Percentiles rank a stretch among this genome's conserved stretches.
phyloP scores from a whole-genome alignment of 2,329 filamentous ascomycete species.

The Sporothrix inflata region DNA sequence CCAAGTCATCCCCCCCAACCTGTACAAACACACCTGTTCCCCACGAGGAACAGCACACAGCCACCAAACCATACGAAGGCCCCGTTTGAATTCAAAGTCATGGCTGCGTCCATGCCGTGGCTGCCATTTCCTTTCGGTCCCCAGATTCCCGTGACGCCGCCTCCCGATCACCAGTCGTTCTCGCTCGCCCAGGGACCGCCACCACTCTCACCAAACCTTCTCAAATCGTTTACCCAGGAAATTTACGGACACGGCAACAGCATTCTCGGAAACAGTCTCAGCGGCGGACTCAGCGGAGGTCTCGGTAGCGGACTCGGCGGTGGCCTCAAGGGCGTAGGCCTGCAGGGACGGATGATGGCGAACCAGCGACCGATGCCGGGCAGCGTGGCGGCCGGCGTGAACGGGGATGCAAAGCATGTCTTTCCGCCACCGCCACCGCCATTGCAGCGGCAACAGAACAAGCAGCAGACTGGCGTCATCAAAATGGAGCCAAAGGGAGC shows the following conservation, averaged over 20 bases:
- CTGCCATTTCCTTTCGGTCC: slow-evolving; percentile 40
- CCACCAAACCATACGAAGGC: not conserved
- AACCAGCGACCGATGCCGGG: slow-evolving; percentile 28
- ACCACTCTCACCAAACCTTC: slow-evolving; percentile 31
- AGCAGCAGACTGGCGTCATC: not conserved
- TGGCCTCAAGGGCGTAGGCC: slow-evolving; percentile 23
- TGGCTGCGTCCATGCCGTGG: slow-evolving; percentile 39
- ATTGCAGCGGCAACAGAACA: slow-evolving; percentile 22
- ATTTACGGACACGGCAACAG: slow-evolving; percentile 30
- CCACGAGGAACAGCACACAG: not conserved
- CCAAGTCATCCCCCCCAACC: not conserved
- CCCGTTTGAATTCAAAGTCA: slow-evolving; percentile 11
- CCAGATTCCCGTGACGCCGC: slow-evolving; percentile 46
- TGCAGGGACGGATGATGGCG: slow-evolving; percentile 28
- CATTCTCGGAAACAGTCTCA: slow-evolving; percentile 15
- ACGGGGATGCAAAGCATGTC: not conserved
- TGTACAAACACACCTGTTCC: not conserved
- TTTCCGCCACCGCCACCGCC: slow-evolving; percentile 4
- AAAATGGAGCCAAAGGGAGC: slow-evolving; percentile 13
- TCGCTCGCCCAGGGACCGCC: slow-evolving; percentile 27
- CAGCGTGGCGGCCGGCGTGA: slow-evolving; percentile 19
- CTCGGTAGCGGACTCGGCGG: not conserved
- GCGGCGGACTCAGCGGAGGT: slow-evolving; percentile 18
- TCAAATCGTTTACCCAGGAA: slow-evolving; percentile 36
- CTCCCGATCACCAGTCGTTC: slow-evolving; percentile 46